Evolutionary conservation across 2,329 filamentous ascomycete genomes (phyloP).

Genomic region (Fusarium sp.): DNA sequence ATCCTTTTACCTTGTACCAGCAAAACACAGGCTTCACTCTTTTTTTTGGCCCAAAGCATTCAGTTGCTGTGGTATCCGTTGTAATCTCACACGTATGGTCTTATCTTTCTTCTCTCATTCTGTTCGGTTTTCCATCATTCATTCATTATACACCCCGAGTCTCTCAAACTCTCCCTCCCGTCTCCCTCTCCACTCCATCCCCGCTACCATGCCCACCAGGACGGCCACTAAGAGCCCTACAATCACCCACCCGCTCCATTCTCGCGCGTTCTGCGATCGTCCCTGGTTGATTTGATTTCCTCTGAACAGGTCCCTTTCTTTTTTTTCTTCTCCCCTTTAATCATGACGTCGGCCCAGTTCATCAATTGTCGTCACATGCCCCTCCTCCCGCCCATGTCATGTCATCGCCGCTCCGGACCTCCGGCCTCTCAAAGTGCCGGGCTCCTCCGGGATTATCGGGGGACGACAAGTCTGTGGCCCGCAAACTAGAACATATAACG

Average conservation of each 20-base stretch:
- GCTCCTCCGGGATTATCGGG: constrained; percentile 9
- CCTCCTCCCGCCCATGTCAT: constrained; percentile 18
- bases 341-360: constrained; percentile 27
- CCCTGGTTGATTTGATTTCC: constrained; percentile 26
- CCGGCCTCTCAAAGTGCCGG: constrained; percentile 29
- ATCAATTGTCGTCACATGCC: constrained; percentile 10
- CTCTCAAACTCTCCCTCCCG: not conserved
- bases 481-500: not conserved
- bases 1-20: constrained; percentile 5
- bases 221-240: constrained; percentile 40
- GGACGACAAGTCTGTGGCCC: too few relatives aligned
- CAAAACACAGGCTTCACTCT: constrained; percentile 25
- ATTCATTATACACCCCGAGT: not conserved
- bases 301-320: constrained; percentile 9
- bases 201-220: constrained; percentile 28
- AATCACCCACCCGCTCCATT: constrained; percentile 38
- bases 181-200: constrained; percentile 24
- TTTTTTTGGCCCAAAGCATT: constrained; percentile 4
- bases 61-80: constrained; percentile 2
- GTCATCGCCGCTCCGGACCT: constrained; percentile 28
- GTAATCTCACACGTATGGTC: too few relatives aligned
- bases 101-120: too few relatives aligned
- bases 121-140: not conserved
- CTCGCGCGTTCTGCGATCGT: constrained; percentile 30
- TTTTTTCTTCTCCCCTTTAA: not conserved